These are phyloP conservation scores for Endoconidiophora laricicola DNA, from an alignment of 2,329 filamentous ascomycete genomes.

Conservation along the genomic window DNA sequence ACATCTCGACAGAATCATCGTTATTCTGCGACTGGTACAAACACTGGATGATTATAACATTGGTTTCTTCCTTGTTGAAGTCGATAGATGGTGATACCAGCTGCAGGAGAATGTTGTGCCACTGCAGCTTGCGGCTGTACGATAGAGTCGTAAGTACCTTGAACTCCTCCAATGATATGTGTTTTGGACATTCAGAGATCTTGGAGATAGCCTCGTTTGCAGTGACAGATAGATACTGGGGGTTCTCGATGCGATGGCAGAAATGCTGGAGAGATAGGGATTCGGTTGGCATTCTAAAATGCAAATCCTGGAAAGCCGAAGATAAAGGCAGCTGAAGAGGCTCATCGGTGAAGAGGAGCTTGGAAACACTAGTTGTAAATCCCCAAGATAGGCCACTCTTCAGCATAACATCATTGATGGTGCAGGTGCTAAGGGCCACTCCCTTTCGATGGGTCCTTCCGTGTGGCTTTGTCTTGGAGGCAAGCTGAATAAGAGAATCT, in stretches of 20 bases:
- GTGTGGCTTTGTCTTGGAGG: constrained; percentile 24
- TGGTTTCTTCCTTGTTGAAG: constrained; percentile 32
- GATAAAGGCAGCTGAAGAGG: constrained; percentile 6
- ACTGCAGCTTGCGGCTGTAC: constrained; percentile 32
- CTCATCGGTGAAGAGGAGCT: constrained; percentile 10
- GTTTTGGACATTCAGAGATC: constrained; percentile 29
- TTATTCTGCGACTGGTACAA: constrained; percentile 30
- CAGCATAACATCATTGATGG: constrained; percentile 25
- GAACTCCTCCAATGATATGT: constrained; percentile 37
- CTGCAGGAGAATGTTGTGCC: constrained; percentile 38
- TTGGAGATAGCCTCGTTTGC: constrained; percentile 37
- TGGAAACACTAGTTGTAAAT: constrained; percentile 21
- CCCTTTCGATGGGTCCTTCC: constrained; percentile 20
- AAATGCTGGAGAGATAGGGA: constrained; percentile 23
- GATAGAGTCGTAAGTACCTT: constrained; percentile 33
- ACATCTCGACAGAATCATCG: not conserved
- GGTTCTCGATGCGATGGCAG: constrained; percentile 20
- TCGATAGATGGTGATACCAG: constrained; percentile 31
- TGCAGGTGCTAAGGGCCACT: constrained; percentile 16
- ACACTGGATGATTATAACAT: constrained; percentile 31
- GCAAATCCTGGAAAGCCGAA: constrained; percentile 18
- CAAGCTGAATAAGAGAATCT: constrained; percentile 24
- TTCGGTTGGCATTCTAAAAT: constrained; percentile 24
- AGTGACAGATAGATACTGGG: not conserved
- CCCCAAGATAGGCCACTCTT: constrained; percentile 27